These are phyloP conservation scores for Erigeron canadensis DNA, from an alignment of 129 eudicot genomes.

Conservation along the genomic window DNA sequence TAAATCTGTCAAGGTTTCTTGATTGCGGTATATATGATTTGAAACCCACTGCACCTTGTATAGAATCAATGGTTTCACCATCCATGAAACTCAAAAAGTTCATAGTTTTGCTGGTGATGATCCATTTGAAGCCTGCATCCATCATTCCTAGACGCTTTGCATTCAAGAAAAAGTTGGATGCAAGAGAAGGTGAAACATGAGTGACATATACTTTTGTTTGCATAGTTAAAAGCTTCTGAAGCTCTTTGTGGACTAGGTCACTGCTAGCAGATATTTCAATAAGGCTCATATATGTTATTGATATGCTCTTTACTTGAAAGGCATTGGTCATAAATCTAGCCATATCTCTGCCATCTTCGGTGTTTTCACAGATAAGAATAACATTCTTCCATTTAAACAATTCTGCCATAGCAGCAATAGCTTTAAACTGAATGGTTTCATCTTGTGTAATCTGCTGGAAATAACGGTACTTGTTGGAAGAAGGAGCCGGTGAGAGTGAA, in stretches of 20 bases:
- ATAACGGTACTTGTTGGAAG: slow-evolving; percentile 30
- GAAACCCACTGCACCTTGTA: slow-evolving; percentile 54
- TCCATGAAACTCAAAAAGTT: slow-evolving; percentile 32
- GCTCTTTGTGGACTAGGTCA: slow-evolving; percentile 32
- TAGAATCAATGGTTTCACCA: slow-evolving; percentile 24
- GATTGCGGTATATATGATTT: slow-evolving; percentile 43
- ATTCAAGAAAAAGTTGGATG: slow-evolving; percentile 26
- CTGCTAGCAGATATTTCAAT: slow-evolving; percentile 32
- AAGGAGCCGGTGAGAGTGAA: slow-evolving; percentile 36
- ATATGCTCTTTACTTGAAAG: slow-evolving; percentile 24
- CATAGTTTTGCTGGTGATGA: slow-evolving; percentile 38
- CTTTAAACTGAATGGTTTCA: slow-evolving; percentile 41
- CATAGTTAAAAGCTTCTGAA: slow-evolving; percentile 35
- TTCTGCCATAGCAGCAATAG: slow-evolving; percentile 32
- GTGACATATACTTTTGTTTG: slow-evolving; percentile 31
- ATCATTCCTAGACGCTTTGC: slow-evolving; percentile 46
- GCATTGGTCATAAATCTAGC: slow-evolving; percentile 7
- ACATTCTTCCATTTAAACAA: slow-evolving; percentile 32
- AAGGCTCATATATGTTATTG: slow-evolving; percentile 11
- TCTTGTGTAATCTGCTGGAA: slow-evolving; percentile 35
- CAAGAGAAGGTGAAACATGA: slow-evolving; percentile 40
- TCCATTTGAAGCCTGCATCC: slow-evolving; percentile 60
- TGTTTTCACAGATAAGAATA: slow-evolving; percentile 39
- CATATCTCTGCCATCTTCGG: slow-evolving; percentile 24
- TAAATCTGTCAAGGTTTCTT: slow-evolving; percentile 24